Percentiles rank a stretch among this genome's conserved stretches.
phyloP scores from a whole-genome alignment of 768 basidiomycete species.

The Mycena leptocephala region DNA sequence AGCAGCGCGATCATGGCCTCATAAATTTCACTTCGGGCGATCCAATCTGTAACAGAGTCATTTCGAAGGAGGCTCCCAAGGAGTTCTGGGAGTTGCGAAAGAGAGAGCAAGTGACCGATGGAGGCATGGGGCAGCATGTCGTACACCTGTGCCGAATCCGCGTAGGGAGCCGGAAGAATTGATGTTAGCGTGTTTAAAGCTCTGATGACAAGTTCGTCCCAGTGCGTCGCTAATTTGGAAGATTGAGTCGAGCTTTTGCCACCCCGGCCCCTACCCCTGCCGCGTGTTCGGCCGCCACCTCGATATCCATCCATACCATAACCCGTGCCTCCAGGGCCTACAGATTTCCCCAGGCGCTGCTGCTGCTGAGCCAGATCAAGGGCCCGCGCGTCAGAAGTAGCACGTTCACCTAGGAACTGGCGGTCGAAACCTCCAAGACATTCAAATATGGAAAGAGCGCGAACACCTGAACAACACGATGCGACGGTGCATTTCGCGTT shows the following conservation, averaged over 20 bases:
- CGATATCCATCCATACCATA: conserved; percentile 52
- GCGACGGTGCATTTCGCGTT: conserved; percentile 52
- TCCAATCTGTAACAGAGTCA: conserved; percentile 72
- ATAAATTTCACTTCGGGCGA: conserved; percentile 61
- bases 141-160: conserved; percentile 58
- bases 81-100: conserved; percentile 64
- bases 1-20: conserved; percentile 65
- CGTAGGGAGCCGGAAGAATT: conserved; percentile 65
- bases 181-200: conserved; percentile 56
- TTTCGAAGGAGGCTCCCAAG: conserved; percentile 67
- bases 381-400: conserved; percentile 57
- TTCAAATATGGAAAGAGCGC: conserved; percentile 69
- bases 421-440: conserved; percentile 65
- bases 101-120: conserved; percentile 56
- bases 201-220: conserved; percentile 59
- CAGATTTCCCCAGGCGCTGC: conserved; percentile 39
- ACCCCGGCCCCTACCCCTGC: conserved; percentile 3
- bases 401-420: conserved; percentile 60
- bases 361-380: conserved; percentile 48
- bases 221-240: conserved; percentile 44
- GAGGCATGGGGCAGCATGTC: conserved; percentile 68
- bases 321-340: conserved; percentile 71
- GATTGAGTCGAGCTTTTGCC: neutral
- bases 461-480: conserved; percentile 63
- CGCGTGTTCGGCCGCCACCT: neutral